Conservation (phyloP, 2,329 filamentous ascomycete genomes). For the Xylaria sp. region DNA sequence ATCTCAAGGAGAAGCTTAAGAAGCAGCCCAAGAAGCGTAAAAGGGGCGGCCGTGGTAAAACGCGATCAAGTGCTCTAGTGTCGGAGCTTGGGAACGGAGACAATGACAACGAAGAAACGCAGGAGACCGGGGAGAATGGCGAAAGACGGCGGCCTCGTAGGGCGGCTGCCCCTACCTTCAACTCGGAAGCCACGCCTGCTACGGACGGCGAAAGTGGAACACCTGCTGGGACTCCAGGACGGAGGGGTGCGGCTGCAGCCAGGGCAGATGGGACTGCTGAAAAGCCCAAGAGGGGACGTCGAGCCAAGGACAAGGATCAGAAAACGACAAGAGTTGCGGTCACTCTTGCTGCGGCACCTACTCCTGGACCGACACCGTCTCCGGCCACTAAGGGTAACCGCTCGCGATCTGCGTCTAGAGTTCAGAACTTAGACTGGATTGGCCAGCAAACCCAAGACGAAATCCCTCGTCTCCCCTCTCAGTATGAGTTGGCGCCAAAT, state of each 20-base stretch:
- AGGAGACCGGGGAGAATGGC: conserved; percentile 67
- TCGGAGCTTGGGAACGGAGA: conserved; percentile 72
- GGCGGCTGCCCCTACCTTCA: conserved; percentile 77
- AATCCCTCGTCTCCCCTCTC: conserved; percentile 53
- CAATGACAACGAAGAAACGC: conserved; percentile 64
- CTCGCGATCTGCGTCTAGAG: conserved; percentile 66
- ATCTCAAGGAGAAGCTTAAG: conserved; percentile 80
- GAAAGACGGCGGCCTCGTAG: conserved; percentile 70
- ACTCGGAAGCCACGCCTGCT: conserved; percentile 66
- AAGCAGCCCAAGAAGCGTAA: conserved; percentile 69
- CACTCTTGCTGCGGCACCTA: conserved; percentile 59
- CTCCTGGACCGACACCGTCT: conserved; percentile 32
- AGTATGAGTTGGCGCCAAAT: conserved; percentile 57
- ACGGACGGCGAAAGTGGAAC: conserved; percentile 70
- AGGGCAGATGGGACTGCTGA: conserved; percentile 56
- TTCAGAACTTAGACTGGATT: conserved; percentile 56
- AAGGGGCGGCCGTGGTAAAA: conserved; percentile 66
- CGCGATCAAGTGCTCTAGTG: conserved; percentile 71
- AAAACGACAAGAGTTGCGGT: conserved; percentile 56
- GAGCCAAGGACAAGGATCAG: conserved; percentile 52
- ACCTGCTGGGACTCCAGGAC: conserved; percentile 66
- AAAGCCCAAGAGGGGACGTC: conserved; percentile 56
- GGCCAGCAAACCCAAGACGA: conserved; percentile 52
- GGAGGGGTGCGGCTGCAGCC: conserved; percentile 58
- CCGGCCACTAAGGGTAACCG: conserved; percentile 57